A percentile compares a stretch with the other conserved stretches of the same genome.
Evolutionary conservation across 2,329 filamentous ascomycete species (phyloP).

Genomic region (Penicillium psychrosexuale): DNA sequence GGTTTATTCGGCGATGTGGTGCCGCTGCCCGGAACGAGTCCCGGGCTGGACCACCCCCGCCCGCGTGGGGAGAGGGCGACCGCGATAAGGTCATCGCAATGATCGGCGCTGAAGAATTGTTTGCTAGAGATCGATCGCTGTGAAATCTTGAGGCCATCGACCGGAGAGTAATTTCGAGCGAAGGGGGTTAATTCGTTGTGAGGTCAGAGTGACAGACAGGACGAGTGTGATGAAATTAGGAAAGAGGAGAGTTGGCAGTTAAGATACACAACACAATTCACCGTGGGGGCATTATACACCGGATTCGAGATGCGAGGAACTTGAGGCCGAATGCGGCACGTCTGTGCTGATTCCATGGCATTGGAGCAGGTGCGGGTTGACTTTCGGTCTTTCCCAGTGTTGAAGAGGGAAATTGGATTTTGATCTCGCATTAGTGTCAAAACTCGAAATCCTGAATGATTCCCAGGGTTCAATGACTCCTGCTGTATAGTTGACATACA

Average conservation of each 20-base stretch:
- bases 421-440: background rate
- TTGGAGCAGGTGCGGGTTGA: background rate
- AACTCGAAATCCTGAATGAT: background rate
- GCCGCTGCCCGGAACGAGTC: conserved; percentile 69
- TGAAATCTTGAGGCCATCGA: background rate
- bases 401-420: background rate
- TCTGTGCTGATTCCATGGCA: background rate
- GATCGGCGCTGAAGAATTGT: conserved; percentile 43
- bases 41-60: conserved; percentile 85
- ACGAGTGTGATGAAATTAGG: conserved; percentile 7
- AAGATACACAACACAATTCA: background rate
- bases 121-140: background rate
- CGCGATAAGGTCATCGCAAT: conserved; percentile 78
- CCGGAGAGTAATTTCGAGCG: background rate
- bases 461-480: no score
- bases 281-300: background rate
- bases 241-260: background rate
- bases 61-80: conserved; percentile 79
- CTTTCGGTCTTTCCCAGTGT: background rate
- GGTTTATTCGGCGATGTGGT: conserved; percentile 59
- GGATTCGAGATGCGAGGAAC: background rate
- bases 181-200: conserved; percentile 1
- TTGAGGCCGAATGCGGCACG: background rate
- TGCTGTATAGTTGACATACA: background rate
- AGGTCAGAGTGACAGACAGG: conserved; percentile 16